Evolutionary conservation across 140 eudicot genomes (phyloP).

Genomic region (Oenanthe javanica): DNA sequence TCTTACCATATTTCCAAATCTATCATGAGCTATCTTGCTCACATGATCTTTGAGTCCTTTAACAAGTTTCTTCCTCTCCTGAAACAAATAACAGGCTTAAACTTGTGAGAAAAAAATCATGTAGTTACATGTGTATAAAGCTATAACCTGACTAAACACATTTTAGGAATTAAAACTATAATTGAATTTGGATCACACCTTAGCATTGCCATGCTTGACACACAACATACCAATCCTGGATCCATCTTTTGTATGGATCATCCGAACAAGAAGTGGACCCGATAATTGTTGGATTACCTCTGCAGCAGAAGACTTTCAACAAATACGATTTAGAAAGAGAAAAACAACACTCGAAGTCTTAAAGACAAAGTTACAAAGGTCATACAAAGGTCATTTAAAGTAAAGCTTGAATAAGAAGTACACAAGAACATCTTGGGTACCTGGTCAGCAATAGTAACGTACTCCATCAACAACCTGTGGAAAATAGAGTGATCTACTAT

Average conservation of each 20-base stretch:
- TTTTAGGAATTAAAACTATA: background rate
- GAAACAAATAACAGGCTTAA: background rate
- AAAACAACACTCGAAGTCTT: background rate
- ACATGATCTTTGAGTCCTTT: slow-evolving; percentile 86
- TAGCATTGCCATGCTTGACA: slow-evolving; percentile 89
- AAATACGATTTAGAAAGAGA: slow-evolving; percentile 4
- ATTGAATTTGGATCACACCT: slow-evolving; percentile 36
- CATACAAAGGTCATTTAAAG: background rate
- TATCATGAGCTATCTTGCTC: slow-evolving; percentile 68
- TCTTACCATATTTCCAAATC: slow-evolving; percentile 69
- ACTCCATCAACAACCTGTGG: slow-evolving; percentile 73
- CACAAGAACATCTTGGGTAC: slow-evolving; percentile 20
- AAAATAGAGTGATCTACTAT: slow-evolving; percentile 89
- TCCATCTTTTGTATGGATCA: slow-evolving; percentile 87
- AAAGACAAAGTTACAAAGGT: background rate
- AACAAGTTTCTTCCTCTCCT: slow-evolving; percentile 92
- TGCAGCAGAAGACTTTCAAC: slow-evolving; percentile 69
- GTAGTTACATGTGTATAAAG: background rate
- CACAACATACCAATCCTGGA: slow-evolving; percentile 70
- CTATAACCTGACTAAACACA: background rate
- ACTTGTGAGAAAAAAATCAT: background rate
- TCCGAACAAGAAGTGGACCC: slow-evolving; percentile 62
- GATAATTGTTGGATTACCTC: slow-evolving; percentile 78
- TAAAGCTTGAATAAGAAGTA: background rate
- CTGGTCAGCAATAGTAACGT: slow-evolving; percentile 72